phyloP scores from a whole-genome alignment of 2,329 filamentous ascomycete species.

The Phyllosticta citribraziliensis region DNA sequence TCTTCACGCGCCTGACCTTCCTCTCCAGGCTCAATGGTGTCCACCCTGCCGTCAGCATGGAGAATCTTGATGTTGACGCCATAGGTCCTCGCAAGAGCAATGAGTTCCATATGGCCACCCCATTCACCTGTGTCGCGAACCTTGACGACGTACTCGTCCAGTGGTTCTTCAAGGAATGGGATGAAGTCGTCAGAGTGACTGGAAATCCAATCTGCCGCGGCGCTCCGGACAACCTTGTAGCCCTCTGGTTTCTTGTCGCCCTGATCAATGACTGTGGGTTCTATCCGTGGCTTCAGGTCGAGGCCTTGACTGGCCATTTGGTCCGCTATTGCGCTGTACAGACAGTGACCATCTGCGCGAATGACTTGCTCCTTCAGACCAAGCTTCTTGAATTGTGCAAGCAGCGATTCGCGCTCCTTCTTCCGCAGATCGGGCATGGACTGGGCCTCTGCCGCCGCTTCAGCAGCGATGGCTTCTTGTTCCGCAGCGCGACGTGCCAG shows the following conservation, averaged over 20 bases:
- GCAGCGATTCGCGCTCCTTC: slow-evolving; percentile 49
- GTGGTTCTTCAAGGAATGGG: slow-evolving; percentile 74
- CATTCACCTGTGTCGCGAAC: slow-evolving; percentile 86
- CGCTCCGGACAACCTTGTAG: slow-evolving; percentile 60
- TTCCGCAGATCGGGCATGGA: slow-evolving; percentile 29
- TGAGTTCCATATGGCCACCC: slow-evolving; percentile 87
- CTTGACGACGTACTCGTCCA: slow-evolving; percentile 62
- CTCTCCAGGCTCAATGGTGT: slow-evolving; percentile 56
- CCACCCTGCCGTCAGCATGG: slow-evolving; percentile 68
- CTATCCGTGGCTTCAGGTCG: slow-evolving; percentile 25
- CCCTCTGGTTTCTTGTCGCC: slow-evolving; percentile 13
- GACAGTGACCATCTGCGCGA: slow-evolving; percentile 82
- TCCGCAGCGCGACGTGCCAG: slow-evolving; percentile 83
- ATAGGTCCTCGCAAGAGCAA: slow-evolving; percentile 74
- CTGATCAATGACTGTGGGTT: slow-evolving; percentile 16
- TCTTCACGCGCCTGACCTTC: slow-evolving; percentile 29
- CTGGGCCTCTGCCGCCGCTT: slow-evolving; percentile 65
- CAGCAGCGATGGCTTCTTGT: slow-evolving; percentile 56
- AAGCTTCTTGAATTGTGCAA: slow-evolving; percentile 52
- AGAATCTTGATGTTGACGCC: slow-evolving; percentile 73
- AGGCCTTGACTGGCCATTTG: slow-evolving; percentile 51
- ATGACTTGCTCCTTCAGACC: slow-evolving; percentile 68
- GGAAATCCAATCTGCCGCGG: slow-evolving; percentile 69
- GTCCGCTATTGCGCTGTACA: slow-evolving; percentile 86
- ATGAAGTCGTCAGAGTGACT: slow-evolving; percentile 69